Conservation (phyloP, 2,329 filamentous ascomycete genomes). For the Penicillium italicum region DNA sequence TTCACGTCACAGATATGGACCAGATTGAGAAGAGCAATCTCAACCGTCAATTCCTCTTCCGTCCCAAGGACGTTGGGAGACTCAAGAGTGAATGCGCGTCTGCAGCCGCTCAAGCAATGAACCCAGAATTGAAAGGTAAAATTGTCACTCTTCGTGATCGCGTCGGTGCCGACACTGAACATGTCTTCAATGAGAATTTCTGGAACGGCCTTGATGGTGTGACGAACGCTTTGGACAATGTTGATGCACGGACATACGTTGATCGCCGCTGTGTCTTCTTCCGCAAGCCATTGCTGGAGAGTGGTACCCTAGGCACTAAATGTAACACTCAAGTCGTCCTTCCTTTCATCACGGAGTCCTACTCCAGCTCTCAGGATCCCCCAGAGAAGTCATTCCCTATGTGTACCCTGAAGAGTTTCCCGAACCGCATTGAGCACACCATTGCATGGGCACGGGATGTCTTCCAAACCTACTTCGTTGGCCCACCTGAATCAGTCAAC, state of each 20-base stretch:
- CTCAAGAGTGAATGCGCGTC: slow-evolving; percentile 96
- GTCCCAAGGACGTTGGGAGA: slow-evolving; percentile 85
- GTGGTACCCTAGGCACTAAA: slow-evolving; percentile 96
- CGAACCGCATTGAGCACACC: slow-evolving; percentile 96
- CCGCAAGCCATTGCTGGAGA: slow-evolving; percentile 93
- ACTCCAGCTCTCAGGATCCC: slow-evolving; percentile 94
- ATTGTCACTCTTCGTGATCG: slow-evolving; percentile 84
- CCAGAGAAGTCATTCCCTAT: slow-evolving; percentile 99
- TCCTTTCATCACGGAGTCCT: slow-evolving; percentile 88
- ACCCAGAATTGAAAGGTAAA: slow-evolving; percentile 82
- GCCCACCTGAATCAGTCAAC: slow-evolving; percentile 90
- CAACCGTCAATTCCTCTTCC: slow-evolving; percentile 95
- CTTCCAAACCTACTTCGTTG: slow-evolving; percentile 91
- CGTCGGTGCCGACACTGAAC: slow-evolving; percentile 86
- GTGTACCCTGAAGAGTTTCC: slow-evolving; percentile 96
- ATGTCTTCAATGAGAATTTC: slow-evolving; percentile 90
- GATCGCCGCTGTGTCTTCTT: slow-evolving; percentile 97
- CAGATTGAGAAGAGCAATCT: slow-evolving; percentile 98
- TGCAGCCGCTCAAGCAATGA: slow-evolving; percentile 88
- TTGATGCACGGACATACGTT: slow-evolving; percentile 94
- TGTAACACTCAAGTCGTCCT: slow-evolving; percentile 97
- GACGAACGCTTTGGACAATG: slow-evolving; percentile 95
- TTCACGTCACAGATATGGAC: slow-evolving; percentile 95
- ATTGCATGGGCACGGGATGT: slow-evolving; percentile 97
- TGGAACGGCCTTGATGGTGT: slow-evolving; percentile 85